Conservation (phyloP, 2,329 filamentous ascomycete species). For the Fusarium sororula region DNA sequence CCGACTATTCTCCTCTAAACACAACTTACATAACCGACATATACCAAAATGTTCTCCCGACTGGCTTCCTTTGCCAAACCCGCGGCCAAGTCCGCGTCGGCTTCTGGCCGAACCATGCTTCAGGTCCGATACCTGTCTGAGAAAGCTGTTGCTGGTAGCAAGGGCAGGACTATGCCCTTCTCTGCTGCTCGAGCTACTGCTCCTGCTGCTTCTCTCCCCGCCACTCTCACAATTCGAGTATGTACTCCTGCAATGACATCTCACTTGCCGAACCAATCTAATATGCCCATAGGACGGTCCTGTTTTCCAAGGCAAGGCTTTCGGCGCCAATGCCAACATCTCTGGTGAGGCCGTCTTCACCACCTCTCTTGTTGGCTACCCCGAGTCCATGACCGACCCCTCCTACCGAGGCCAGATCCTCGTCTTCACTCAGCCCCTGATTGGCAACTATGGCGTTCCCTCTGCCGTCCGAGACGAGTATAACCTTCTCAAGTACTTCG, state of each 20-base stretch:
- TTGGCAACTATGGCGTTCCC: slow-evolving; percentile 98
- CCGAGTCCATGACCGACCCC: slow-evolving; percentile 90
- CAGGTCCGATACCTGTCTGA: slow-evolving; percentile 49
- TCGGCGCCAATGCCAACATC: slow-evolving; percentile 95
- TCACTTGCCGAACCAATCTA: not conserved
- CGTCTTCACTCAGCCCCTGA: slow-evolving; percentile 96
- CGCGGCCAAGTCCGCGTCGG: slow-evolving; percentile 56
- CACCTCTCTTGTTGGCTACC: slow-evolving; percentile 96
- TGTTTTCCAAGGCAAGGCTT: slow-evolving; percentile 95
- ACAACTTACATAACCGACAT: slow-evolving; percentile 13
- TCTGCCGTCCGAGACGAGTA: slow-evolving; percentile 84
- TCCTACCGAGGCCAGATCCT: slow-evolving; percentile 95
- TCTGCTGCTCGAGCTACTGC: slow-evolving; percentile 67
- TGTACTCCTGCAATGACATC: slow-evolving; percentile 41
- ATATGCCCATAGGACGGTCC: slow-evolving; percentile 77
- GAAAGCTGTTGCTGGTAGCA: slow-evolving; percentile 68
- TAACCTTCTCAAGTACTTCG: slow-evolving; percentile 96
- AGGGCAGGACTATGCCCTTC: slow-evolving; percentile 73
- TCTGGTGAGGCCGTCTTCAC: slow-evolving; percentile 99
- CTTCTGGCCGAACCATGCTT: slow-evolving; percentile 52
- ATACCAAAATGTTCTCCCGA: slow-evolving; percentile 66
- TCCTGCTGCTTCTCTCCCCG: slow-evolving; percentile 66
- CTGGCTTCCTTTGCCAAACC: slow-evolving; percentile 65
- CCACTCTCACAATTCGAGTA: slow-evolving; percentile 94
- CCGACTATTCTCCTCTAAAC: slow-evolving; percentile 13